A percentile compares a stretch with the other conserved stretches of the same genome.
phyloP scores from a whole-genome alignment of 805 yeast species.

The Candida hispaniensis region DNA sequence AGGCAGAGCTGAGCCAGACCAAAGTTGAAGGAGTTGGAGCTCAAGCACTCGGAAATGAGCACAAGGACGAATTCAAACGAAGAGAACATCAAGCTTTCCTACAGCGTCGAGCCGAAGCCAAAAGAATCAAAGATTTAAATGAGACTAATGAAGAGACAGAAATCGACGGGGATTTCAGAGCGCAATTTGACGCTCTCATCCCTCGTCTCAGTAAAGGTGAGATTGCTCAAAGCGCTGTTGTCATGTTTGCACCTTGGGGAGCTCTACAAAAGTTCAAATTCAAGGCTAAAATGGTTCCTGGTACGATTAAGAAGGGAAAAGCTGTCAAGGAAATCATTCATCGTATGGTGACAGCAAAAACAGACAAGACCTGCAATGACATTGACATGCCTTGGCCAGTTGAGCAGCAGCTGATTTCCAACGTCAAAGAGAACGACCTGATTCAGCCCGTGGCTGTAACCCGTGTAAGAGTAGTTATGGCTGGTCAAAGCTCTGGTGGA shows the following conservation, averaged over 20 bases:
- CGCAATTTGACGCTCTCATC: constrained; percentile 33
- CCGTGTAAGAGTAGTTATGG: constrained; percentile 46
- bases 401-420: constrained; percentile 47
- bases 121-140: constrained; percentile 23
- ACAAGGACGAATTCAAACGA: constrained; percentile 32
- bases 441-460: constrained; percentile 58
- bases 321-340: constrained; percentile 59
- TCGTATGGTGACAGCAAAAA: constrained; percentile 37
- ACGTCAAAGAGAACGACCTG: constrained; percentile 53
- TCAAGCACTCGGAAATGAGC: constrained; percentile 29
- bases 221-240: constrained; percentile 51
- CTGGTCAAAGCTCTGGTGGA: constrained; percentile 22
- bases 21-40: constrained; percentile 30
- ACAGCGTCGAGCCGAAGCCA: constrained; percentile 35
- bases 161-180: constrained; percentile 29
- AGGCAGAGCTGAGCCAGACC: constrained; percentile 40
- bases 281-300: constrained; percentile 75
- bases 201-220: constrained; percentile 35
- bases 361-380: constrained; percentile 32
- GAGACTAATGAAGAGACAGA: too few species aligned
- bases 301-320: constrained; percentile 77
- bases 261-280: constrained; percentile 64
- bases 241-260: constrained; percentile 90
- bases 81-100: constrained; percentile 34
- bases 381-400: constrained; percentile 59